These are phyloP conservation scores for Colletotrichum kahawae DNA, from an alignment of 2,329 filamentous ascomycete species.

Conservation along the genomic window DNA sequence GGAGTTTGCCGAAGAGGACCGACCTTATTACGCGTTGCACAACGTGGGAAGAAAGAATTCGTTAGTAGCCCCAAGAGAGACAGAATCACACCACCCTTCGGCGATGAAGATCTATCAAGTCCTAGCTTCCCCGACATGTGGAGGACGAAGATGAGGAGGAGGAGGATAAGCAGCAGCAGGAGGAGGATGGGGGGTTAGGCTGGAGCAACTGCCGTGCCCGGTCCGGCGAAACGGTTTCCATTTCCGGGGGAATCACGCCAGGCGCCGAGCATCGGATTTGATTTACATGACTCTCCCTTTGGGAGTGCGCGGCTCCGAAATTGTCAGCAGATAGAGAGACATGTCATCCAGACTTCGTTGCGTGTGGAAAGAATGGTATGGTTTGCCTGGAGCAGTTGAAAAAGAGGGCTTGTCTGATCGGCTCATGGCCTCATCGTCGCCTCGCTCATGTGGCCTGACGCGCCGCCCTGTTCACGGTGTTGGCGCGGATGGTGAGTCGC, in stretches of 20 bases:
- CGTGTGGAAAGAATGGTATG: neutral
- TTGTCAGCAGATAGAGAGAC: neutral
- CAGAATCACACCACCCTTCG: neutral
- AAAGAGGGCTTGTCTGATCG: neutral
- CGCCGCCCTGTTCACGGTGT: neutral
- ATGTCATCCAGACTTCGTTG: neutral
- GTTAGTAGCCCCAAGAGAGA: neutral
- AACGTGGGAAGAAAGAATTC: neutral
- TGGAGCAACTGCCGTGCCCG: neutral
- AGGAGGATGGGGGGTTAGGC: neutral
- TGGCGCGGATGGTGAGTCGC: neutral
- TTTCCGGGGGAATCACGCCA: neutral
- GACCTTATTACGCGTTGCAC: neutral
- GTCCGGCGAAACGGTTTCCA: slow-evolving; percentile 14
- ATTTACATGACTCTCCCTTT: neutral
- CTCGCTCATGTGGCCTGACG: neutral
- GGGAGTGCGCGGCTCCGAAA: neutral
- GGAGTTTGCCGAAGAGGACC: neutral
- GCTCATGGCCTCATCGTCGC: neutral
- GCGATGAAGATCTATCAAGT: neutral
- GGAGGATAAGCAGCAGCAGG: neutral
- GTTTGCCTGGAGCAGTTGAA: neutral
- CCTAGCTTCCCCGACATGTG: neutral
- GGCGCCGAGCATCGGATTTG: neutral
- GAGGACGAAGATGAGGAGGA: neutral